These are phyloP conservation scores for Gypsophila paniculata DNA, from an alignment of 179 eudicot species.

Conservation along the genomic window DNA sequence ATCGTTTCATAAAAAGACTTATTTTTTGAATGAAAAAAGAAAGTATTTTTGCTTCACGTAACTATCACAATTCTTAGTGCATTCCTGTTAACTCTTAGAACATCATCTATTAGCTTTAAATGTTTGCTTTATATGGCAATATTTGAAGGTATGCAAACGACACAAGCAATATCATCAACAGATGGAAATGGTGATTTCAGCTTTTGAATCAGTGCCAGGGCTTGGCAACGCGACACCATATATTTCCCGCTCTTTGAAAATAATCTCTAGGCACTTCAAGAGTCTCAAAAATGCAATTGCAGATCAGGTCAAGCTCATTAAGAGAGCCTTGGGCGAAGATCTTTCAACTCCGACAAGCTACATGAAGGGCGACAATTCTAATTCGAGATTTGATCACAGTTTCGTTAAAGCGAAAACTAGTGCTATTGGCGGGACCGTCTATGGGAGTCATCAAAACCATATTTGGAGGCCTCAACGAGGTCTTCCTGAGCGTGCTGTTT, in stretches of 20 bases:
- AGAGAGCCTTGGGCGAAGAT: constrained; percentile 32
- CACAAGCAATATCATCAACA: constrained; percentile 67
- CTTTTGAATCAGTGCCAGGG: constrained; percentile 62
- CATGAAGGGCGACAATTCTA: constrained; percentile 17
- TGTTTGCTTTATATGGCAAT: constrained; percentile 16
- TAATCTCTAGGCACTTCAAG: constrained; percentile 50
- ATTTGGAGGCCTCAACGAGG: constrained; percentile 86
- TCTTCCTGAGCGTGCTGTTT: constrained; percentile 68
- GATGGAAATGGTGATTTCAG: constrained; percentile 59
- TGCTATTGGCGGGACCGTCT: constrained; percentile 13
- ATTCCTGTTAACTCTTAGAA: neutral
- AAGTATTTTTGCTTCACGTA: too few relatives aligned
- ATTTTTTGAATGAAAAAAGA: too few relatives aligned
- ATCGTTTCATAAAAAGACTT: too few relatives aligned
- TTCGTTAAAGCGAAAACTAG: constrained; percentile 17
- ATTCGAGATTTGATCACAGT: constrained; percentile 21
- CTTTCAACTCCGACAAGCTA: constrained; percentile 22
- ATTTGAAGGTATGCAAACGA: constrained; percentile 51
- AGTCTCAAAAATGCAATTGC: constrained; percentile 50
- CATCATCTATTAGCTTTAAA: neutral
- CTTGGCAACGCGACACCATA: constrained; percentile 53
- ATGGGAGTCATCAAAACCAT: constrained; percentile 36
- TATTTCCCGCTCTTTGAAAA: constrained; percentile 42
- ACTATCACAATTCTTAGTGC: too few relatives aligned
- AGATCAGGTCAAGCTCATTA: constrained; percentile 44